Base-by-base conservation (phyloP, 2,329 filamentous ascomycete species). In the Aspergillus aculeatinus region DNA sequence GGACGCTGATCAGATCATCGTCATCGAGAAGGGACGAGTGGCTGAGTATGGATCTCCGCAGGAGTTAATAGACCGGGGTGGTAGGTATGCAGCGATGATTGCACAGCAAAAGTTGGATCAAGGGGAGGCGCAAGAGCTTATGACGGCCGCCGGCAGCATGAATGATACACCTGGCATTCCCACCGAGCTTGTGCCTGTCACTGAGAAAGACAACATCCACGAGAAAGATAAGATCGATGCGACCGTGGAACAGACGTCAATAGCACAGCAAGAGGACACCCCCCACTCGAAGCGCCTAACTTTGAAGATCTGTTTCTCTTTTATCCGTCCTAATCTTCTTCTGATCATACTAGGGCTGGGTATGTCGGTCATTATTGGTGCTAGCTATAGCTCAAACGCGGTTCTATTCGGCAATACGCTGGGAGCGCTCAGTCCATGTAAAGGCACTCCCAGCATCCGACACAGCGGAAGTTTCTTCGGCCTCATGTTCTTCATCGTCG, bases 351-450 rank as follows among this genome's bases (percentile, higher is more conserved):
- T 83, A 9, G 84, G 82, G 0, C 74, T 86, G 12, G 72, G 83
- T 9, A 80, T 79, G 5, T 78, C 84, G 0, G 72, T 77, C 50
- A 73, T 87, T 42, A 83, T 87, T 4, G 85, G 85, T 7, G 81
- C 80, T 12, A 82, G 85, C 1, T 87, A 84, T 69, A 82, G 83
- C 19, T 84, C 79, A 0, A 80, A 82, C 51, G 85, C 83, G 19
- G 74, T 86, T 5, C 82, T 88, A 47, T 87, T 88, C 60, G 86
- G 85, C 50, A 82, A 85, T 68, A 84, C 83, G 1, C 80, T 88
- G 49, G 82, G 83, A n/a, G 80, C 74, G 44, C 74, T 88, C 42
- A 85, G 80, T 59, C 80, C 82, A 1, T 87, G 84, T 71, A 78
- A 82, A 44, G 73, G 76, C 11, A 70, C 78, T 2, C 73, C 75